Evolutionary conservation across 768 basidiomycete genomes (phyloP).

Genomic region (Boletus rufocinnamomeus): DNA sequence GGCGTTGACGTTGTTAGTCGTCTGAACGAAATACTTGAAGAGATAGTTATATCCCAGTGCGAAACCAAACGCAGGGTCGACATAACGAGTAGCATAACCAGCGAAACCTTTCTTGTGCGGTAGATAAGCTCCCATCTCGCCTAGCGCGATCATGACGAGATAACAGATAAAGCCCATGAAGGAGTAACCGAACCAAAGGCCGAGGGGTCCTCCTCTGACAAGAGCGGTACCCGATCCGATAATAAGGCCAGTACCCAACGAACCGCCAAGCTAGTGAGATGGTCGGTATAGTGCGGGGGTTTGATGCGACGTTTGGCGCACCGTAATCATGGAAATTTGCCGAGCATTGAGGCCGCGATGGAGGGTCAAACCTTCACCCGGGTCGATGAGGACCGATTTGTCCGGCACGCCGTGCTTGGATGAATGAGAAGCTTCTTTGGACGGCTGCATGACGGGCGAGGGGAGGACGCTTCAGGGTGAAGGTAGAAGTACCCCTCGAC

Average conservation of each 20-base stretch:
- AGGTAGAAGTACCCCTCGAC: neutral
- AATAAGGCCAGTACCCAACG: constrained; percentile 57
- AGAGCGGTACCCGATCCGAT: constrained; percentile 63
- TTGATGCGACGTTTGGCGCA: constrained; percentile 20
- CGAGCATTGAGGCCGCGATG: constrained; percentile 53
- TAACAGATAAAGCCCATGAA: constrained; percentile 60
- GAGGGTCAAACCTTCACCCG: constrained; percentile 39
- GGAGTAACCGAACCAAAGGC: constrained; percentile 40
- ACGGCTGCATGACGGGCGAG: neutral
- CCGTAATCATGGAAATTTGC: constrained; percentile 59
- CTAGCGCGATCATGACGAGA: constrained; percentile 56
- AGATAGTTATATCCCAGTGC: constrained; percentile 53
- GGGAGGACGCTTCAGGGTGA: neutral
- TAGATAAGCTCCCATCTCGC: constrained; percentile 42
- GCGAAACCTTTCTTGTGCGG: constrained; percentile 60
- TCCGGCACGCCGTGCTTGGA: neutral
- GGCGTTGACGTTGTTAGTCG: constrained; percentile 66
- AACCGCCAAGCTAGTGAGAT: constrained; percentile 43
- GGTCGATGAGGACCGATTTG: constrained; percentile 34
- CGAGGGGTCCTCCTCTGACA: constrained; percentile 54
- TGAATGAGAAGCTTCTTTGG: neutral
- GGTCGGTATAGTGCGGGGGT: neutral
- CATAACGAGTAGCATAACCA: constrained; percentile 64
- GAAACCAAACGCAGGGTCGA: constrained; percentile 69
- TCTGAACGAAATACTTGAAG: constrained; percentile 62